Evolutionary conservation across 2,329 filamentous ascomycete genomes (phyloP).

Genomic region (Aureobasidium subglaciale): DNA sequence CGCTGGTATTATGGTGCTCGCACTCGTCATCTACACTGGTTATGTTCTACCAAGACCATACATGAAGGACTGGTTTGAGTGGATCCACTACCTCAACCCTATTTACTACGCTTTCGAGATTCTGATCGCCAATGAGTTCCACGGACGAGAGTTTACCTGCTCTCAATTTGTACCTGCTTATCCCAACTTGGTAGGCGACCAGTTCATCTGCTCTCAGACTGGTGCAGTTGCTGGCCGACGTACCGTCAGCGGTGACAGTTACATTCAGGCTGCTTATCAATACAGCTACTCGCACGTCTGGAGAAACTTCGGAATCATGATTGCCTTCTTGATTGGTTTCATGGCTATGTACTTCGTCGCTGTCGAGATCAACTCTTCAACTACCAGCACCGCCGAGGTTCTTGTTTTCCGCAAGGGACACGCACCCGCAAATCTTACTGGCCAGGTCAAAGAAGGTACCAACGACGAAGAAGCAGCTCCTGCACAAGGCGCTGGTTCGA

Average conservation of each 20-base stretch:
- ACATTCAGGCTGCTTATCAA: conserved; percentile 27
- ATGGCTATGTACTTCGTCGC: conserved; percentile 56
- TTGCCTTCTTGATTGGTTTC: conserved; percentile 59
- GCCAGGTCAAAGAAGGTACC: conserved; percentile 27
- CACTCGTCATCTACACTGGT: conserved; percentile 58
- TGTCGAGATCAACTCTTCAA: conserved; percentile 58
- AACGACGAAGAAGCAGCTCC: conserved; percentile 16
- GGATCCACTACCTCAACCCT: conserved; percentile 52
- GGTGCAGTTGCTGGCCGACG: conserved; percentile 34
- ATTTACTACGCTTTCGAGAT: conserved; percentile 60
- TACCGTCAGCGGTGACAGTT: conserved; percentile 32
- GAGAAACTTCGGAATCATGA: conserved; percentile 61
- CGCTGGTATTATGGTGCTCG: conserved; percentile 46
- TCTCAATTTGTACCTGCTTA: conserved; percentile 34
- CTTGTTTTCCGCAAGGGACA: conserved; percentile 53
- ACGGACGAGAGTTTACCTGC: conserved; percentile 28
- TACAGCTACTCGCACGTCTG: conserved; percentile 36
- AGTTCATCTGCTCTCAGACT: conserved; percentile 32
- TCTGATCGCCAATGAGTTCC: conserved; percentile 49
- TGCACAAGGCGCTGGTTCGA: conserved; percentile 15
- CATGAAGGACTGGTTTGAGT: conserved; percentile 41
- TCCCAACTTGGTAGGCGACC: conserved; percentile 24
- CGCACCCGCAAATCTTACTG: conserved; percentile 31
- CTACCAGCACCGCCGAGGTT: conserved; percentile 58
- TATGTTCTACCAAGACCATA: conserved; percentile 36